These are phyloP conservation scores for Pseudohyphozyma bogoriensis DNA, from an alignment of 768 basidiomycete genomes.

Conservation along the genomic window DNA sequence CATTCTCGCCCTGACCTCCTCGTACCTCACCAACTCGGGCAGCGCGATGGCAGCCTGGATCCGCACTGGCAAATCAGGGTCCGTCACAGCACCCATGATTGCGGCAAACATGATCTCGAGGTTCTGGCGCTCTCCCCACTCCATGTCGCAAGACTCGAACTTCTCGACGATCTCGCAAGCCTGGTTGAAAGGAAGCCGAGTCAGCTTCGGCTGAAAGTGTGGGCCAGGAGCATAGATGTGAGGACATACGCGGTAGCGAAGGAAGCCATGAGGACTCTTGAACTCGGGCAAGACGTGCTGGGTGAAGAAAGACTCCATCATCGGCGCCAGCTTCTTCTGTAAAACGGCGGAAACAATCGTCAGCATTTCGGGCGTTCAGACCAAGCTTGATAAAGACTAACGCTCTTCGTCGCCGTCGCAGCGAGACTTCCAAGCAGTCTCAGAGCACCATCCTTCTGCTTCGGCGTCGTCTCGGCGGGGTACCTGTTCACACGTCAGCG, in stretches of 20 bases:
- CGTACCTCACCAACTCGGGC: conserved; percentile 57
- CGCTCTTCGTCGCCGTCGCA: conserved; percentile 72
- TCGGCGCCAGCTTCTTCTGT: conserved; percentile 52
- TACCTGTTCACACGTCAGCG: conserved; percentile 21
- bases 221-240: conserved; percentile 24
- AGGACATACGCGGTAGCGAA: conserved; percentile 64
- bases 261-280: conserved; percentile 53
- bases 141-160: conserved; percentile 57
- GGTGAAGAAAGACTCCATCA: conserved; percentile 67
- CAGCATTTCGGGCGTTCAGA: neutral
- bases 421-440: conserved; percentile 70
- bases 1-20: conserved; percentile 54
- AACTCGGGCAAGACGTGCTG: conserved; percentile 68
- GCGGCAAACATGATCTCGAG: conserved; percentile 56
- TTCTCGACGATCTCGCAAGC: conserved; percentile 72
- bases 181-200: conserved; percentile 33
- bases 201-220: neutral
- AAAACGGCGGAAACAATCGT: neutral
- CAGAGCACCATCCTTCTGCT: conserved; percentile 72
- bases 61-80: conserved; percentile 67
- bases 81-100: conserved; percentile 59
- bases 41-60: conserved; percentile 73
- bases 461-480: conserved; percentile 37
- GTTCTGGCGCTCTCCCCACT: conserved; percentile 56
- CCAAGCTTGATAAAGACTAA: conserved; percentile 32